Percentiles rank a stretch among this genome's conserved stretches.
Conservation (phyloP, 2,329 filamentous ascomycete species). For the Apiospora pterosperma region DNA sequence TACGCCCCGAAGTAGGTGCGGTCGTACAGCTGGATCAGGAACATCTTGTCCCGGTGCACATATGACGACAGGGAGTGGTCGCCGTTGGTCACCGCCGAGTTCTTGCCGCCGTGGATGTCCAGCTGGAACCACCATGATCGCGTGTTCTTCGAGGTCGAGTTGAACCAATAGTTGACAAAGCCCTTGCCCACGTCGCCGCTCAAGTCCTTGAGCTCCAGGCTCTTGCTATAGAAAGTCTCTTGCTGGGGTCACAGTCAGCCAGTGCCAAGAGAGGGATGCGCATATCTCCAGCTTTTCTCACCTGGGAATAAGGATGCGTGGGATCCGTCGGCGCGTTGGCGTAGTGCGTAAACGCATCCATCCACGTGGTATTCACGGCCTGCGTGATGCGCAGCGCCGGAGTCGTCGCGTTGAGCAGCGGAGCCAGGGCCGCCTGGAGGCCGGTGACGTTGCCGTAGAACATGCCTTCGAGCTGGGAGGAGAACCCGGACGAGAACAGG, state of each 20-base stretch:
- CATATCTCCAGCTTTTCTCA: constrained; percentile 13
- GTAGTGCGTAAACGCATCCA: constrained; percentile 26
- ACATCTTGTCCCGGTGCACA: constrained; percentile 39
- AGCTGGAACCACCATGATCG: constrained; percentile 39
- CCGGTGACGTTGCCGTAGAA: constrained; percentile 33
- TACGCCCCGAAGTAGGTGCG: constrained; percentile 28
- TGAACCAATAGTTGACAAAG: constrained; percentile 40
- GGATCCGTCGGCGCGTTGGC: constrained; percentile 25
- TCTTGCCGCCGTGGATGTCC: constrained; percentile 37
- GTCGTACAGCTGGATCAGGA: constrained; percentile 48
- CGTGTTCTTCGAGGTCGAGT: constrained; percentile 28
- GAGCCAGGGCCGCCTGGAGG: constrained; percentile 27
- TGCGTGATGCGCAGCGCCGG: constrained; percentile 27
- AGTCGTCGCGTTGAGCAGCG: constrained; percentile 30
- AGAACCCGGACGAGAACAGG: constrained; percentile 30
- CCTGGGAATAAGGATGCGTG: constrained; percentile 24
- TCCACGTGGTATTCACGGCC: constrained; percentile 21
- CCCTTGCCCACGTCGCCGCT: constrained; percentile 27
- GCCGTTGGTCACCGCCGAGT: constrained; percentile 31
- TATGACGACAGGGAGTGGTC: constrained; percentile 32
- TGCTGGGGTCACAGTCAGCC: constrained; percentile 21
- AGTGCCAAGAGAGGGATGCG: not conserved
- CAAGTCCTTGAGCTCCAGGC: constrained; percentile 34
- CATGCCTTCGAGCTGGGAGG: constrained; percentile 34
- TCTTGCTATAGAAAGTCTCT: constrained; percentile 40